These are phyloP conservation scores for Paxillus ammoniavirescens DNA, from an alignment of 768 basidiomycete species.

Conservation along the genomic window DNA sequence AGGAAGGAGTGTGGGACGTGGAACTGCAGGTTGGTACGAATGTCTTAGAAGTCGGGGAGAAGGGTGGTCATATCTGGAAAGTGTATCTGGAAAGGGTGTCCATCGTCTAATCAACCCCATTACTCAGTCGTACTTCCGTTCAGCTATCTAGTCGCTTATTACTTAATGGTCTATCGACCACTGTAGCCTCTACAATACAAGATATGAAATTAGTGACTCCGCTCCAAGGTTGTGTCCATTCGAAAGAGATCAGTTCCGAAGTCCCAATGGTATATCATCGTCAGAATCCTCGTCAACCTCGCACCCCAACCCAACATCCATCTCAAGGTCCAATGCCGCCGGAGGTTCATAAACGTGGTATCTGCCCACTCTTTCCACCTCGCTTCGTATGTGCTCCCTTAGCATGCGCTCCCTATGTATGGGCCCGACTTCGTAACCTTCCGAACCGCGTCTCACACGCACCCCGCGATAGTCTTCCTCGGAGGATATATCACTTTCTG, in stretches of 20 bases:
- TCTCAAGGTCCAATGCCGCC: constrained; percentile 45
- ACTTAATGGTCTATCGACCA: constrained; percentile 30
- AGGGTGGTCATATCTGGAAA: constrained; percentile 68
- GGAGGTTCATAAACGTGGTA: constrained; percentile 72
- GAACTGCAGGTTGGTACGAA: constrained; percentile 57
- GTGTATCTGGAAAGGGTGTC: constrained; percentile 55
- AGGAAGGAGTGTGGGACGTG: constrained; percentile 59
- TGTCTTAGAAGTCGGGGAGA: constrained; percentile 71
- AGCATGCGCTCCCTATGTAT: constrained; percentile 66
- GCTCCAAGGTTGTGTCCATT: not conserved
- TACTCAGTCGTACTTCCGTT: constrained; percentile 7
- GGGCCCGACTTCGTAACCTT: constrained; percentile 74
- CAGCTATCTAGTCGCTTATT: constrained; percentile 29
- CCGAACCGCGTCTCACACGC: constrained; percentile 67
- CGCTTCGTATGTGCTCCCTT: constrained; percentile 49
- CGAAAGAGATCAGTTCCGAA: constrained; percentile 11
- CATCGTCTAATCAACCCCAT: constrained; percentile 14
- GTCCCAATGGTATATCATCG: constrained; percentile 21
- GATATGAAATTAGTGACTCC: constrained; percentile 1
- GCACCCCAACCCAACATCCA: constrained; percentile 30
- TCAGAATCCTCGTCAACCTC: constrained; percentile 8
- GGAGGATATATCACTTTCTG: constrained; percentile 23
- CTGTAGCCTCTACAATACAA: constrained; percentile 26
- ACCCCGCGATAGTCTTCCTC: constrained; percentile 35
- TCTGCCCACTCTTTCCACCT: constrained; percentile 55